phyloP scores from a whole-genome alignment of 495 filamentous ascomycete species.

The Aspergillus asperescens region DNA sequence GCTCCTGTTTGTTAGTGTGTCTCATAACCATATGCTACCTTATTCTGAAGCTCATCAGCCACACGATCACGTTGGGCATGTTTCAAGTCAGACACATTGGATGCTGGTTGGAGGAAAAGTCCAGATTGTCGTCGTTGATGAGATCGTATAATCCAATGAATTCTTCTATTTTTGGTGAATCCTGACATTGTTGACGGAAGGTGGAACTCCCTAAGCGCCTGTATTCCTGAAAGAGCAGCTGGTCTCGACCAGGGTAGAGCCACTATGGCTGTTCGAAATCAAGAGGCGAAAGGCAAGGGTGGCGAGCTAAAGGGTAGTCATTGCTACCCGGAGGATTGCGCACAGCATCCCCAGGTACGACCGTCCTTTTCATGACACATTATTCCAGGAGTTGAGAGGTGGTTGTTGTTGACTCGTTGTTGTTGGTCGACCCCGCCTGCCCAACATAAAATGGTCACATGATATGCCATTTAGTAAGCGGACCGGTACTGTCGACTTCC shows the following conservation, averaged over 20 bases:
- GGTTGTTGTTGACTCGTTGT: background rate
- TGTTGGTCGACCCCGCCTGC: slow-evolving; percentile 5
- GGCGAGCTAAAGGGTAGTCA: background rate
- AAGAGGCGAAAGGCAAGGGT: background rate
- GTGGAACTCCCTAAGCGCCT: slow-evolving; percentile 40
- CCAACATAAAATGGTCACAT: slow-evolving; percentile 1
- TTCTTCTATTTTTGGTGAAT: slow-evolving; percentile 13
- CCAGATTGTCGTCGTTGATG: slow-evolving; percentile 1
- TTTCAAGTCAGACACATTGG: slow-evolving; percentile 22
- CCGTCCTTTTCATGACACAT: background rate
- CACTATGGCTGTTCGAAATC: background rate
- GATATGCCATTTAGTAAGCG: background rate
- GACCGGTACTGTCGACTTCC: background rate
- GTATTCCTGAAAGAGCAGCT: slow-evolving; percentile 21
- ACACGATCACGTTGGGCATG: slow-evolving; percentile 31
- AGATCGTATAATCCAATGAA: slow-evolving; percentile 25
- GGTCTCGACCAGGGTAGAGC: slow-evolving; percentile 16
- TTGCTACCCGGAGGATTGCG: background rate
- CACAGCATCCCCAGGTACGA: background rate
- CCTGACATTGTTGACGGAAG: slow-evolving; percentile 14
- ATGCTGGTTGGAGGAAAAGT: slow-evolving; percentile 25
- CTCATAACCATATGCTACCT: slow-evolving; percentile 25
- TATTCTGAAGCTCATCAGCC: slow-evolving; percentile 18
- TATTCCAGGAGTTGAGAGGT: background rate
- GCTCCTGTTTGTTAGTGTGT: slow-evolving; percentile 25